Evolutionary conservation across 192 early-diverging fungal species (phyloP).

Genomic region (Funneliformis geosporum): DNA sequence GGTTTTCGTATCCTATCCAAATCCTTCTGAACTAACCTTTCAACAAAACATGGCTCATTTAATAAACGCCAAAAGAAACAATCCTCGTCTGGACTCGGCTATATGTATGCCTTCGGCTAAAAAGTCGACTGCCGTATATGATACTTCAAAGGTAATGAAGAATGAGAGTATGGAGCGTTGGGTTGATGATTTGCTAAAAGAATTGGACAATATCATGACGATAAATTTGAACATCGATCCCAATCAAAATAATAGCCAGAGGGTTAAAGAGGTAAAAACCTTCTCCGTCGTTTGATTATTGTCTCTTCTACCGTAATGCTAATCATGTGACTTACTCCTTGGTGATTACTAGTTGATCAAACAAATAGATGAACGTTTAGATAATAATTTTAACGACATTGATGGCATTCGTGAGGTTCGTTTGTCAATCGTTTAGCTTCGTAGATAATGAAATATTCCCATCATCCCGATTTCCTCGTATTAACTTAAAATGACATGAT

Average conservation of each 20-base stretch:
- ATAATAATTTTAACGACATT: background rate
- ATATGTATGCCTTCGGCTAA: constrained; percentile 26
- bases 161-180: constrained; percentile 27
- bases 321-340: background rate
- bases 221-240: constrained; percentile 8
- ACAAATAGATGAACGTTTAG: constrained; percentile 14
- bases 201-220: constrained; percentile 1
- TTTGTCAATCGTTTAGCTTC: no score
- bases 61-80: background rate
- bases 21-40: background rate
- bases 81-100: constrained; percentile 18
- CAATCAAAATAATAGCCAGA: background rate
- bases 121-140: background rate
- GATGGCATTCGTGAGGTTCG: background rate
- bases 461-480: no score
- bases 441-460: no score
- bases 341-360: constrained; percentile 13
- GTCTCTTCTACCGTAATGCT: no score
- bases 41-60: background rate
- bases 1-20: background rate
- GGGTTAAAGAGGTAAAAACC: constrained; percentile 26
- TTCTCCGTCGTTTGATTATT: background rate
- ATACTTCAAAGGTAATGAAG: background rate
- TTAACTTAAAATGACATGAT: no score
- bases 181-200: constrained; percentile 16